Evolutionary conservation across 768 basidiomycete genomes (phyloP).

Genomic region (Russula earlei): DNA sequence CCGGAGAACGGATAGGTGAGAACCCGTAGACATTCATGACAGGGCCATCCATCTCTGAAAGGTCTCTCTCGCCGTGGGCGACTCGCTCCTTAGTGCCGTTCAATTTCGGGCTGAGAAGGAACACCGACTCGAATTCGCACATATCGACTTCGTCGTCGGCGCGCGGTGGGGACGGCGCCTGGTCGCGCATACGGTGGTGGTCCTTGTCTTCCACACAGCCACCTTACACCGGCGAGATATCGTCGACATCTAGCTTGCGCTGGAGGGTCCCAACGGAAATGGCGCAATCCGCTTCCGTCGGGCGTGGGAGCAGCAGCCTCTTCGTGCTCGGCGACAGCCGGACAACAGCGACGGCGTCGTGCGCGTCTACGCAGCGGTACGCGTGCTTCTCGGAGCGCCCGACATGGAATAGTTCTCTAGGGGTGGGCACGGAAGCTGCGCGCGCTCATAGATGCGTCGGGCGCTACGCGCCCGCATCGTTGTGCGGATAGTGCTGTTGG

Average conservation of each 20-base stretch:
- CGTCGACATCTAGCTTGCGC: conserved; percentile 21
- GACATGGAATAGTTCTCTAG: neutral
- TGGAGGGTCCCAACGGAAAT: conserved; percentile 4
- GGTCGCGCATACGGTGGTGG: conserved; percentile 31
- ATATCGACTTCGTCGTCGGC: conserved; percentile 27
- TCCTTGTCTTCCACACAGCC: conserved; percentile 27
- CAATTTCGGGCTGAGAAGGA: too few relatives aligned
- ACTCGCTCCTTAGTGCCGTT: too few relatives aligned
- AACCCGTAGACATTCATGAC: neutral
- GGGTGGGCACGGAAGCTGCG: conserved; percentile 8
- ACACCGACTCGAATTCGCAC: too few relatives aligned
- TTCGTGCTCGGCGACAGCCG: conserved; percentile 24
- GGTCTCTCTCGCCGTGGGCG: neutral
- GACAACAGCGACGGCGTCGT: conserved; percentile 25
- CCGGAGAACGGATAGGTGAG: conserved; percentile 1
- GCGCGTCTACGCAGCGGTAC: conserved; percentile 8
- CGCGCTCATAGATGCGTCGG: conserved; percentile 10
- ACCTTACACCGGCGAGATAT: conserved; percentile 27
- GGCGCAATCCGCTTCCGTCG: conserved; percentile 23
- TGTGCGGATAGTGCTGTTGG: conserved; percentile 27
- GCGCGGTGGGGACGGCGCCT: conserved; percentile 38
- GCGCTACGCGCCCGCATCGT: neutral
- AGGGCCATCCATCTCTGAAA: neutral
- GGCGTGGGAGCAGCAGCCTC: conserved; percentile 25
- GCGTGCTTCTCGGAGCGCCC: neutral